Base-by-base conservation (phyloP, 2,329 filamentous ascomycete genomes). In the Diaporthe helianthi region DNA sequence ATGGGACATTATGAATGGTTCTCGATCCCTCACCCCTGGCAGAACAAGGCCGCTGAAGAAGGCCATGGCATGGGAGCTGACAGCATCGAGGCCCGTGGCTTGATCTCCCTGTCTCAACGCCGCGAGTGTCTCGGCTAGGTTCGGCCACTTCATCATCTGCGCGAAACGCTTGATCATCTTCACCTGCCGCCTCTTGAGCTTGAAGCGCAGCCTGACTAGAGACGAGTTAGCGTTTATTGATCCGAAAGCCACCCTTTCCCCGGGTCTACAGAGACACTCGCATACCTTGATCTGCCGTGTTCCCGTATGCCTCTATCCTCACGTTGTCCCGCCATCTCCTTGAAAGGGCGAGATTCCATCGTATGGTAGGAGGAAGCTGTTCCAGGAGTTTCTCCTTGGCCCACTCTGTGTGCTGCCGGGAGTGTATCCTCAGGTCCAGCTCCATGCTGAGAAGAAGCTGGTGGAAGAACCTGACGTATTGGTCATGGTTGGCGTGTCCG, bases 41-140 rank as follows among this genome's bases (percentile, higher is more conserved):
- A 94, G 80, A 44, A 93, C 86, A 17, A 93, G 84, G 4, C 91
- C 91, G 46, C 89, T 92, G 75, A 93, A 93, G 81, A 92, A 94
- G 8, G 92, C 91, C 87, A 93, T 90, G 19, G 91, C 87, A 75
- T 93, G 90, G 24, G 90, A 91, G 74, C 89, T 89, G 75, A 90
- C 80, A 49, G 84, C 81, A 71, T 92, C 83, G 65, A 92, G 80
- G 17, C 83, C 83, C 26, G 85, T 84, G 70, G 90, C 87, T 13
- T 79, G 80, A 69, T 91, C 88, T 71, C 84, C 83, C 71, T 90
- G 85, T 71, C 85, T 87, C 66, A 93, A 83, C 54, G 86, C 83
- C 51, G 87, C 85, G 53, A 92, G 83, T 8, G 91, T 89, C 69
- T 88, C 87, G 24, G 82, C 81, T 69, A 93, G 85, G 73, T 93